These are phyloP conservation scores for Diversispora epigaea DNA, from an alignment of 192 early-diverging fungal genomes.

Conservation along the genomic window DNA sequence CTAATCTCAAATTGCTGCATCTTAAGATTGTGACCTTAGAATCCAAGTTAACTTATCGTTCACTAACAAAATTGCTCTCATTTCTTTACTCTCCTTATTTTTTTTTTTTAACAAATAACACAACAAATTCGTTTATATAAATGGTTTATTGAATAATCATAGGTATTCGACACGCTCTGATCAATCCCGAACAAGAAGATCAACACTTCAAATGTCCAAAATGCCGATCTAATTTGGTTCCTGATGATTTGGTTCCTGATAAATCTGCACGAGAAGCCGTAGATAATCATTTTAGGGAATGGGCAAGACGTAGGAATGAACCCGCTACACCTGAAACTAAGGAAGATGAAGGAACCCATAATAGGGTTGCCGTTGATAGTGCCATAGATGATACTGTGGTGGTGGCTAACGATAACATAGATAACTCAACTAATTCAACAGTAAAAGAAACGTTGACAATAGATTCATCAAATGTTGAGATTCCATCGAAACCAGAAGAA, in stretches of 20 bases:
- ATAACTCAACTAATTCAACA: not conserved
- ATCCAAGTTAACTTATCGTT: constrained; percentile 5
- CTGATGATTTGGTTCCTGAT: constrained; percentile 58
- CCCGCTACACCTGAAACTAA: constrained; percentile 8
- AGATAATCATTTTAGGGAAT: constrained; percentile 50
- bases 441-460: not conserved
- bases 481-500: not conserved
- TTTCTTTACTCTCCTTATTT: constrained; percentile 1
- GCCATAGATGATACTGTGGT: not conserved
- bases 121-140: no score
- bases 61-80: constrained; percentile 20
- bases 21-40: not conserved
- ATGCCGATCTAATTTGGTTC: constrained; percentile 49
- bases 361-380: not conserved
- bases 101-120: not conserved
- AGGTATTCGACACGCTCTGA: constrained; percentile 45
- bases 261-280: constrained; percentile 51
- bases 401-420: not conserved
- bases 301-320: constrained; percentile 40
- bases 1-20: not conserved
- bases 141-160: constrained; percentile 10
- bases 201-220: constrained; percentile 58
- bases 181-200: constrained; percentile 45
- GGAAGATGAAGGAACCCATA: not conserved
- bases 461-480: not conserved